phyloP scores from a whole-genome alignment of 139 green algal species.

The Picochlorum sp. region DNA sequence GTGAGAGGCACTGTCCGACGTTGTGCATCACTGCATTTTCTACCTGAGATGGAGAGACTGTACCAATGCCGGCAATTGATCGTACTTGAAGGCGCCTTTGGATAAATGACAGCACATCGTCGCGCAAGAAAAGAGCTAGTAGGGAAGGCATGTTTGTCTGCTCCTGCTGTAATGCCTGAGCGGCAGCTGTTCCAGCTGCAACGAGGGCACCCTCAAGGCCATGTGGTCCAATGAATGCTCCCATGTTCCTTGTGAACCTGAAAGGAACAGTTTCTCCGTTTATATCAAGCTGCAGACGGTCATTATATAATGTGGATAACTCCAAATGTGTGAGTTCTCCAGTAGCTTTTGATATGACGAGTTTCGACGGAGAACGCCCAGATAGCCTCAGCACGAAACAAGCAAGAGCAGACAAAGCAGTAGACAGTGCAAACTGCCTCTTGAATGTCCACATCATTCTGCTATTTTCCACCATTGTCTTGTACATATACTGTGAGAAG shows the following conservation, averaged over 20 bases:
- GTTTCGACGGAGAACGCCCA: slow-evolving; percentile 77
- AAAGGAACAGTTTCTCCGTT: slow-evolving; percentile 86
- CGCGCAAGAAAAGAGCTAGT: slow-evolving; percentile 65
- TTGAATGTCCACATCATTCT: slow-evolving; percentile 93
- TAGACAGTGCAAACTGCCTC: slow-evolving; percentile 76
- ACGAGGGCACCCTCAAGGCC: slow-evolving; percentile 81
- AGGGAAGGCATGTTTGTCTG: slow-evolving; percentile 42
- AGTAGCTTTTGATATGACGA: slow-evolving; percentile 77
- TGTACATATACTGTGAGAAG: slow-evolving; percentile 96
- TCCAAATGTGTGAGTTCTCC: slow-evolving; percentile 81
- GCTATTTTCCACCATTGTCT: slow-evolving; percentile 74
- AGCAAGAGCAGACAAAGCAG: slow-evolving; percentile 47
- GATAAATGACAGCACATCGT: slow-evolving; percentile 40
- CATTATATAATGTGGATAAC: slow-evolving; percentile 58
- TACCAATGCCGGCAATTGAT: slow-evolving; percentile 18
- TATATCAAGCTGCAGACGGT: slow-evolving; percentile 52
- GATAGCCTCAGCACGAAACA: slow-evolving; percentile 79
- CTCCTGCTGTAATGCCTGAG: slow-evolving; percentile 35
- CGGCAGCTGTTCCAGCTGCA: slow-evolving; percentile 50
- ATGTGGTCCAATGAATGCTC: slow-evolving; percentile 88
- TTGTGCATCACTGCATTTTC: slow-evolving; percentile 37
- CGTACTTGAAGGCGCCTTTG: slow-evolving; percentile 12
- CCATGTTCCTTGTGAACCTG: slow-evolving; percentile 93
- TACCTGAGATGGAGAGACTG: slow-evolving; percentile 30
- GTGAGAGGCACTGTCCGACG: slow-evolving; percentile 12